Evolutionary conservation across 2,329 filamentous ascomycete genomes (phyloP), one percentile per base, ranked within the genome.

Genomic region (Apiospora koreana): DNA sequence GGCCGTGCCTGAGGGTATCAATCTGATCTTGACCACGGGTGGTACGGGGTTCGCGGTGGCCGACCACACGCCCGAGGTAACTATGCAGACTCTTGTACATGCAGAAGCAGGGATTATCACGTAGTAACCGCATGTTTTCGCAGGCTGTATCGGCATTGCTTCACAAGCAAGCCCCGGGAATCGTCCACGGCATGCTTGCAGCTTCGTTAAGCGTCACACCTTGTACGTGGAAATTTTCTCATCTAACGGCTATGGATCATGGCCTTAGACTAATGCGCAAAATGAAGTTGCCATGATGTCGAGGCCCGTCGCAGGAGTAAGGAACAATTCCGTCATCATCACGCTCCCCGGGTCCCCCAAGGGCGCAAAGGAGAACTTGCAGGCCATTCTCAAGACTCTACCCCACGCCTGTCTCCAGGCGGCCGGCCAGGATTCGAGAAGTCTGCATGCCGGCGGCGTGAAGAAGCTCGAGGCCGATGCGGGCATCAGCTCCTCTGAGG

Each of bases 311-410:
- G 96, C 96, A 28, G 96, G 96, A 3, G 91, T 97, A 2, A 87
- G 96, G 42, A 91, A 95, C 72, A 90, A 90, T 71, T 92, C 94
- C 0, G 81, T 99, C 68, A 92, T 99, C 31, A 83, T 98, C 72
- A 99, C 96, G 0, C 84, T 99, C 3, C 96, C 96, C 0, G 96
- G 96, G 1, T 98, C 95, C 0, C 96, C 96, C 0, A 98, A 98
- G 80, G 96, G 95, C 1, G 96, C 96, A 10, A 93, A 91, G 77
- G 96, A 99, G 83, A 99, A 98, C 77, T 87, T 99, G 0, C 91
- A 96, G 77, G 91, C 95, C 1, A 86, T 99, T 8, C 84, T 99
- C 72, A 97, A 94, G 78, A 90, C 95, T n/a, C 83, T 99, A 7
- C 95, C 95, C 0, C 96, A 99, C 81, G 96, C 96, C n/a, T 99